These are phyloP conservation scores for Emmonsiellopsis sp. DNA, from an alignment of 2,329 filamentous ascomycete genomes.

Conservation along the genomic window DNA sequence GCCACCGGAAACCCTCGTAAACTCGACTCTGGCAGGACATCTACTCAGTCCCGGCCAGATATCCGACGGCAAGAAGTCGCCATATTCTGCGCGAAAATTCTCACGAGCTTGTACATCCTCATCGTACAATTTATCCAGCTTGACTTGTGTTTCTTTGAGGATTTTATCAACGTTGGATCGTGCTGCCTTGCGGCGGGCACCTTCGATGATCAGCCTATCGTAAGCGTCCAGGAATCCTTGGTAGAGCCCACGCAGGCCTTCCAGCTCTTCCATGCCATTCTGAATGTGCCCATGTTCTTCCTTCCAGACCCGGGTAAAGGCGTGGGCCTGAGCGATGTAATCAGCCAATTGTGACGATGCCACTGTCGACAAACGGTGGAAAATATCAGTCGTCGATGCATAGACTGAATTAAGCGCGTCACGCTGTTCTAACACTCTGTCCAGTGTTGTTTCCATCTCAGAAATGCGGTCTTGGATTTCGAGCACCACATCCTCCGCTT, in stretches of 20 bases:
- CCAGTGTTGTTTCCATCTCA: constrained; percentile 66
- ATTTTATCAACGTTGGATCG: constrained; percentile 67
- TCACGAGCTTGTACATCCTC: constrained; percentile 66
- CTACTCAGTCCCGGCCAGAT: constrained; percentile 69
- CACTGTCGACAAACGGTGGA: constrained; percentile 59
- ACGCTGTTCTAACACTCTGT: constrained; percentile 55
- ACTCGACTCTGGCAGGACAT: constrained; percentile 43
- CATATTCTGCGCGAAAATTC: constrained; percentile 69
- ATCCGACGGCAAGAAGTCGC: constrained; percentile 78
- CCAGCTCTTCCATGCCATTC: constrained; percentile 64
- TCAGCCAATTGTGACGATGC: constrained; percentile 51
- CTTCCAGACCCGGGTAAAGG: constrained; percentile 53
- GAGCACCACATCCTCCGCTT: constrained; percentile 54
- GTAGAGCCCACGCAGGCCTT: constrained; percentile 71
- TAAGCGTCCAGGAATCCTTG: constrained; percentile 80
- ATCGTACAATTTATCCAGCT: constrained; percentile 65
- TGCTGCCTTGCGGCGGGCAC: constrained; percentile 62
- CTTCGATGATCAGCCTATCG: constrained; percentile 73
- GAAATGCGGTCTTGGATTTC: constrained; percentile 66
- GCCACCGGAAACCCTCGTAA: constrained; percentile 27
- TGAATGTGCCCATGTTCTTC: constrained; percentile 64
- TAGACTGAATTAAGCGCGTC: constrained; percentile 49
- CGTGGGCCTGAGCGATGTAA: constrained; percentile 40
- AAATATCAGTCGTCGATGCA: constrained; percentile 51
- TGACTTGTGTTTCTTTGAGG: constrained; percentile 67